These are phyloP conservation scores for Arxiozyma bovina DNA, from an alignment of 1,139 yeast species.

Conservation along the genomic window DNA sequence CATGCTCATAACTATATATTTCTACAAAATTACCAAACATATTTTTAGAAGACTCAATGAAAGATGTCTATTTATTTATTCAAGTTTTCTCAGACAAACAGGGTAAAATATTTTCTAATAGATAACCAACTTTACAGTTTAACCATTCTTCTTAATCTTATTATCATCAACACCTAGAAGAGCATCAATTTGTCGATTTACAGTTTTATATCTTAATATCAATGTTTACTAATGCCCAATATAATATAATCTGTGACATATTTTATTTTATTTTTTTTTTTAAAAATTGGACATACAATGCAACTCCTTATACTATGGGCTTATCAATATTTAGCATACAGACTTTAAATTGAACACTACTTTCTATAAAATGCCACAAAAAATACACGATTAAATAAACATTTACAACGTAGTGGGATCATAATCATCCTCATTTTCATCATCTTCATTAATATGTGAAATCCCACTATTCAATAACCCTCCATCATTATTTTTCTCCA, in stretches of 20 bases:
- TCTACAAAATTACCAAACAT: no score
- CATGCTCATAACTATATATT: no score
- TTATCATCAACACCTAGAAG: neutral
- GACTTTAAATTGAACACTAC: neutral
- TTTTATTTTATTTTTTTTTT: no score
- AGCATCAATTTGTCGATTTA: neutral
- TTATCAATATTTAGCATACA: neutral
- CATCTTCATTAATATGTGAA: neutral
- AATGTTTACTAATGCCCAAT: neutral
- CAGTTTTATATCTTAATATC: neutral
- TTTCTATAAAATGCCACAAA: neutral
- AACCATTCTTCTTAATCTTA: neutral
- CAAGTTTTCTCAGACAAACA: no score
- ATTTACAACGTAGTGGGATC: neutral
- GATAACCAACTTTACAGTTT: no score
- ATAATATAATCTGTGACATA: neutral
- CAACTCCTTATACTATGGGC: neutral
- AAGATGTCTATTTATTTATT: no score
- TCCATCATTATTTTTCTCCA: neutral
- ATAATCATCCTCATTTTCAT: conserved; percentile 1
- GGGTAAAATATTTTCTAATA: no score
- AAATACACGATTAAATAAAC: neutral
- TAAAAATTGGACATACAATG: neutral
- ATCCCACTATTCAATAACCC: neutral
- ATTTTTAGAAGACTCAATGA: no score